These are phyloP conservation scores for Lipomyces mesembrius DNA, from an alignment of 805 yeast genomes.

Conservation along the genomic window DNA sequence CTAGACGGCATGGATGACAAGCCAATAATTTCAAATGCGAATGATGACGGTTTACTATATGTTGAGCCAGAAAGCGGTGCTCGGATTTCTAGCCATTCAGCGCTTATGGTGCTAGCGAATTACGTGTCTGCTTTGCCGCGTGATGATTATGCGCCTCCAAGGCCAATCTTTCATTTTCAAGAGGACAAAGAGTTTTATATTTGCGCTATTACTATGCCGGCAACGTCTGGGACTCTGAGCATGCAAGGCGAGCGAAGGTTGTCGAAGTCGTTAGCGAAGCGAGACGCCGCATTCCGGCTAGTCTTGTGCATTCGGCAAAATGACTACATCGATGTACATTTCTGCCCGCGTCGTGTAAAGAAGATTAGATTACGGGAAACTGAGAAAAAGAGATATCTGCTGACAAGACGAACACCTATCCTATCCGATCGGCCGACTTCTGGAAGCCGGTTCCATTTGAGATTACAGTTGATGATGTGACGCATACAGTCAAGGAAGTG, in stretches of 20 bases:
- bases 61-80: conserved; percentile 19
- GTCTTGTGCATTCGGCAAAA: conserved; percentile 9
- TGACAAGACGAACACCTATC: not conserved
- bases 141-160: conserved; percentile 3
- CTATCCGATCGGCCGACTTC: conserved; percentile 10
- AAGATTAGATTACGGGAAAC: conserved; percentile 4
- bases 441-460: conserved; percentile 12
- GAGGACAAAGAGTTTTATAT: not conserved
- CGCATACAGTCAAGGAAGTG: conserved; percentile 1
- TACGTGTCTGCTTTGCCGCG: conserved; percentile 7
- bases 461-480: not conserved
- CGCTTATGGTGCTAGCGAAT: conserved; percentile 12
- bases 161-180: conserved; percentile 11
- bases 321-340: conserved; percentile 7
- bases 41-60: not conserved
- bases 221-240: not conserved
- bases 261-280: conserved; percentile 13
- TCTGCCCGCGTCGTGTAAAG: conserved; percentile 8
- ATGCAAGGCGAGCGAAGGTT: conserved; percentile 1
- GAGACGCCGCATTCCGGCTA: conserved; percentile 15
- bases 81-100: conserved; percentile 5
- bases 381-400: conserved; percentile 3
- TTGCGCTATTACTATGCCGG: conserved; percentile 17
- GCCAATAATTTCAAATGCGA: not conserved
- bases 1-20: not conserved